Evolutionary conservation across 306 rosid species (phyloP).

Genomic region (Chamaecrista fasciculata): DNA sequence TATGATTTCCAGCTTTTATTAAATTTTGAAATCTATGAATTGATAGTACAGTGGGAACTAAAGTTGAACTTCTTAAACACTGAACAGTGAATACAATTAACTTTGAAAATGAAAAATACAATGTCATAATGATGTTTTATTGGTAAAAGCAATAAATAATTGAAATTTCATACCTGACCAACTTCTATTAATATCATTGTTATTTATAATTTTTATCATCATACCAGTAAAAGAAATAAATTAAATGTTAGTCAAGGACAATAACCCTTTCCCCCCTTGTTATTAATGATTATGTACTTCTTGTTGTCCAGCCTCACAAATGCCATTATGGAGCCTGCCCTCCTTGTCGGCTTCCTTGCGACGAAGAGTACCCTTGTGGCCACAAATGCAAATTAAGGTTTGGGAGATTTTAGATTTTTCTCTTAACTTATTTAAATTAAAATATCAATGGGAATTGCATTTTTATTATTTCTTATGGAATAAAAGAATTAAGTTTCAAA

Average conservation of each 20-base stretch:
- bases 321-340: constrained; percentile 97
- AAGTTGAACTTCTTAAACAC: constrained; percentile 8
- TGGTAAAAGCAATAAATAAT: background rate
- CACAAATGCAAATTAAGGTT: constrained; percentile 89
- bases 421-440: constrained; percentile 10
- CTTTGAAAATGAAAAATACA: constrained; percentile 6
- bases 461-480: background rate
- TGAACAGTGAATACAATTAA: constrained; percentile 1
- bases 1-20: background rate
- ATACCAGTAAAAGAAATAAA: constrained; percentile 1
- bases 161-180: background rate
- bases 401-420: constrained; percentile 24
- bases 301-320: constrained; percentile 81
- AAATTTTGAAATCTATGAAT: background rate
- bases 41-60: background rate
- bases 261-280: background rate
- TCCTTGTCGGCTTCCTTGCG: constrained; percentile 75
- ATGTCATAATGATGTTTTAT: background rate
- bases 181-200: background rate
- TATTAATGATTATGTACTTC: constrained; percentile 30
- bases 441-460: background rate
- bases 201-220: background rate
- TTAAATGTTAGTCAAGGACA: background rate
- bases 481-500: background rate
- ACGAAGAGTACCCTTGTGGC: constrained; percentile 77